Conservation (phyloP, 805 yeast species). For the Lipomyces yamadae region DNA sequence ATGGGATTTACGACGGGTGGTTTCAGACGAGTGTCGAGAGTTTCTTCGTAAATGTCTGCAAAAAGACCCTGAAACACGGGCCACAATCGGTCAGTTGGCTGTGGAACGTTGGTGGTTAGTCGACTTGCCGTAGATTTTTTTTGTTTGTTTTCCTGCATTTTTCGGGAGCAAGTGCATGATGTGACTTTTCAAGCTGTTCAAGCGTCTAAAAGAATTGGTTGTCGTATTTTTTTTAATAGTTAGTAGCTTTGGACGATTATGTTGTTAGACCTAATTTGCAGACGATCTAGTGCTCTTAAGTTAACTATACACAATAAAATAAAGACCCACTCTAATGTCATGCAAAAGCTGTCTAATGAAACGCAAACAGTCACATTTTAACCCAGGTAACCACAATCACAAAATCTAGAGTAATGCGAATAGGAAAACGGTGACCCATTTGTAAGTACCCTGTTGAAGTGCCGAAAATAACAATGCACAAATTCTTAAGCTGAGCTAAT, state of each 20-base stretch:
- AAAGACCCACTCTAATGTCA: neutral
- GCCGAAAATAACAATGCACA: neutral
- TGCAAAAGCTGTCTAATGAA: neutral
- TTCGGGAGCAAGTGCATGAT: neutral
- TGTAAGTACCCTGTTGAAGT: neutral
- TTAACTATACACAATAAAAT: neutral
- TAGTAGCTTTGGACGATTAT: neutral
- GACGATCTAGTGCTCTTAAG: neutral
- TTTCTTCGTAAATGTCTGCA: constrained; percentile 27
- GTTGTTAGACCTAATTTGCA: neutral
- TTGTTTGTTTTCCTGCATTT: constrained; percentile 2
- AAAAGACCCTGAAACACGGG: constrained; percentile 30
- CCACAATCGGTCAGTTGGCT: constrained; percentile 28
- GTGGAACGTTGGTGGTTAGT: constrained; percentile 33
- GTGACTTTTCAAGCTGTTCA: neutral
- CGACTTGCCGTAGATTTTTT: constrained; percentile 24
- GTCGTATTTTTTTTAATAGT: neutral
- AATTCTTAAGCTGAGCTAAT: neutral
- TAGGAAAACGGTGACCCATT: neutral
- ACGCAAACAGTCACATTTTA: neutral
- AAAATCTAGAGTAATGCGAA: neutral
- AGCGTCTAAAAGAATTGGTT: neutral
- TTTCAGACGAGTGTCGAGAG: constrained; percentile 29
- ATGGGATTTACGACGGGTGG: constrained; percentile 26
- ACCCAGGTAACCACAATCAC: neutral